Percentiles rank a stretch among this genome's conserved stretches.
Conservation (phyloP, 2,329 filamentous ascomycete species). For the Hypoxylon sp. region DNA sequence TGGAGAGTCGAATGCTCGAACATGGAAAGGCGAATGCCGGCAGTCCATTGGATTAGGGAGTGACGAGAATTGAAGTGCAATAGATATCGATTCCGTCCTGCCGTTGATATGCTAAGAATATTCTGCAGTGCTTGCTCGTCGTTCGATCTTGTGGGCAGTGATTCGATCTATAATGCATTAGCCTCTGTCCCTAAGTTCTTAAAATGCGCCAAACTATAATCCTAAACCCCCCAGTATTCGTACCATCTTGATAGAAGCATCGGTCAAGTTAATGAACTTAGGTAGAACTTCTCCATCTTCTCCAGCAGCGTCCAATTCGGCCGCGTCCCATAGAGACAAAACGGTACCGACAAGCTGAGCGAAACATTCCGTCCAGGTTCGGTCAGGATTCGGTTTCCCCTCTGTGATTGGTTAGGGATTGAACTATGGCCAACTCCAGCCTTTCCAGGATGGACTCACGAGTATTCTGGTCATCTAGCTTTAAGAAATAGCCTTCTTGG, state of each 20-base stretch:
- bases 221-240: slow-evolving; percentile 2
- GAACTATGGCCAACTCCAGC: background rate
- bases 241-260: slow-evolving; percentile 99
- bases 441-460: slow-evolving; percentile 68
- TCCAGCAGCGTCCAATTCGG: slow-evolving; percentile 87
- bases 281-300: slow-evolving; percentile 87
- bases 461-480: slow-evolving; percentile 92
- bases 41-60: slow-evolving; percentile 94
- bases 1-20: slow-evolving; percentile 93
- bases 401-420: slow-evolving; percentile 63
- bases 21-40: slow-evolving; percentile 91
- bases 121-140: slow-evolving; percentile 89
- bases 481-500: slow-evolving; percentile 97
- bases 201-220: background rate
- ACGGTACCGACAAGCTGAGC: slow-evolving; percentile 96
- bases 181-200: background rate
- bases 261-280: slow-evolving; percentile 95
- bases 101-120: slow-evolving; percentile 94
- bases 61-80: slow-evolving; percentile 96
- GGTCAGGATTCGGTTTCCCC: slow-evolving; percentile 84
- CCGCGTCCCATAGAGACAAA: slow-evolving; percentile 93
- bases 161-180: slow-evolving; percentile 75
- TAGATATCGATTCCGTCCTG: slow-evolving; percentile 93
- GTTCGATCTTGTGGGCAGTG: slow-evolving; percentile 82
- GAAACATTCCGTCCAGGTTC: slow-evolving; percentile 96